phyloP scores from a whole-genome alignment of 106 monocot genomes.

The Ottelia alismoides region DNA sequence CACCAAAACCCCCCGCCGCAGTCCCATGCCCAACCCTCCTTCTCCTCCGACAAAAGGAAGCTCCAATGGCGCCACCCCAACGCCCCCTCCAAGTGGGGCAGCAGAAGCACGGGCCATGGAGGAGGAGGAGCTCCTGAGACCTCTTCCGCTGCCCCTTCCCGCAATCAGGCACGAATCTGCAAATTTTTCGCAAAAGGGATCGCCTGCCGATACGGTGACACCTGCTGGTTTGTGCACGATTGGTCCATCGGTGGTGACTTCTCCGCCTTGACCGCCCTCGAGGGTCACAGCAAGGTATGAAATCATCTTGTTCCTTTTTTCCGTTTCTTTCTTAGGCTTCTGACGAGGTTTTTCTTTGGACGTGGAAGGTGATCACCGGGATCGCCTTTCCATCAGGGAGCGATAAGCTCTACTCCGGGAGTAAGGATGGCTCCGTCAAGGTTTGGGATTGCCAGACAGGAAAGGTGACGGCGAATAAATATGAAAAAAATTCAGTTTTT shows the following conservation, averaged over 20 bases:
- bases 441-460: too few relatives aligned
- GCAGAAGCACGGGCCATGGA: neutral
- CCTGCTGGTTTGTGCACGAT: constrained; percentile 40
- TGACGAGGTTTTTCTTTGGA: too few relatives aligned
- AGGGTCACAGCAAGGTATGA: constrained; percentile 64
- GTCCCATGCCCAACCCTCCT: too few relatives aligned
- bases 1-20: neutral
- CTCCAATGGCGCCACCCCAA: constrained; percentile 2
- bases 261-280: constrained; percentile 33
- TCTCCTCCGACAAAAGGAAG: neutral
- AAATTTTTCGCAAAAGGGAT: constrained; percentile 6
- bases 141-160: neutral
- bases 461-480: too few relatives aligned
- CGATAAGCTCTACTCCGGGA: too few relatives aligned
- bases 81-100: constrained; percentile 8
- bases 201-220: constrained; percentile 43
- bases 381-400: too few relatives aligned
- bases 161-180: neutral
- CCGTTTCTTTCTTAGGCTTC: too few relatives aligned
- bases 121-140: neutral
- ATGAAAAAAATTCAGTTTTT: too few relatives aligned
- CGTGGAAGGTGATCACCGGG: too few relatives aligned
- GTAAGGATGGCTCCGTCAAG: too few relatives aligned
- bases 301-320: too few relatives aligned
- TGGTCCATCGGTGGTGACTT: constrained; percentile 46